These are phyloP conservation scores for Rhytidiadelphus loreus DNA, from an alignment of 225 moss, liverwort and hornwort genomes.

Conservation along the genomic window DNA sequence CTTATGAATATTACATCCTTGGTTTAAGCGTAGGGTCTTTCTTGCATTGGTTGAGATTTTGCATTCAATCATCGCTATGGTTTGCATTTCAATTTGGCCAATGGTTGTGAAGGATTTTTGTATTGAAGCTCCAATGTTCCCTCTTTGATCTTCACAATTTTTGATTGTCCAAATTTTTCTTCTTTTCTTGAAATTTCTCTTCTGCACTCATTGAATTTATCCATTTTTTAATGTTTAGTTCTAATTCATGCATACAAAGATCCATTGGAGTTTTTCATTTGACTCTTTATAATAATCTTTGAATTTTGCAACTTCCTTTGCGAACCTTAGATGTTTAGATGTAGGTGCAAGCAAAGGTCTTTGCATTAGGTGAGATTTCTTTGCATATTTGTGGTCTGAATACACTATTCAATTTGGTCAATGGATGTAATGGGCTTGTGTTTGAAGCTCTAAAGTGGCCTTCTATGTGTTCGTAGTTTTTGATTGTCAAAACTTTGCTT, in stretches of 20 bases:
- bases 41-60: rapidly evolving
- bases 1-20: not conserved
- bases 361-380: not conserved
- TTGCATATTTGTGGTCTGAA: rapidly evolving
- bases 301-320: too few species aligned
- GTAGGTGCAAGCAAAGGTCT: too few species aligned
- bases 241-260: too few species aligned
- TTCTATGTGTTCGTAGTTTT: rapidly evolving
- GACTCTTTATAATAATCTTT: too few species aligned
- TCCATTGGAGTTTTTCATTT: too few species aligned
- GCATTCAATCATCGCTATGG: rapidly evolving
- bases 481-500: not conserved
- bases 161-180: not conserved
- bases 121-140: not conserved
- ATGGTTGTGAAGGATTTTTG: not conserved
- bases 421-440: not conserved
- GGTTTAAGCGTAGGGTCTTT: too few species aligned
- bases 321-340: too few species aligned
- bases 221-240: too few species aligned
- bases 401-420: not conserved
- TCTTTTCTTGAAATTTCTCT: too few species aligned
- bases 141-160: not conserved
- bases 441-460: not conserved
- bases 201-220: too few species aligned
- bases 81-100: not conserved